A percentile compares a stretch with the other conserved stretches of the same genome.
These are phyloP conservation scores for Heliamphora pulchella DNA, from an alignment of 179 eudicot genomes.

Conservation along the genomic window DNA sequence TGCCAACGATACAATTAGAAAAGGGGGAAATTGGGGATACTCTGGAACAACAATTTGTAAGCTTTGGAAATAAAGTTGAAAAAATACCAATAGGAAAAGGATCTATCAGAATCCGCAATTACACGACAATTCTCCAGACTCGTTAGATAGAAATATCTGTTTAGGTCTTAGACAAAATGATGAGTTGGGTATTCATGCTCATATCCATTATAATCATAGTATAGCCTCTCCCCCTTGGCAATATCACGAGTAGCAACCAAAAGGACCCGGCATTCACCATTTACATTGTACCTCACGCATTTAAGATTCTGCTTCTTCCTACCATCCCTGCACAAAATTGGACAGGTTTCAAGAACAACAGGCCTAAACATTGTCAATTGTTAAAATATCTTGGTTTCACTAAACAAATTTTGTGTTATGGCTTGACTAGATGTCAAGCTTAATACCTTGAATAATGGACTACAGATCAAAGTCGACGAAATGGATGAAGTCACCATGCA, in stretches of 20 bases:
- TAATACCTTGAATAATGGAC: not conserved
- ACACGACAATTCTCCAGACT: not conserved
- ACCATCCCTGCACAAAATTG: conserved; percentile 51
- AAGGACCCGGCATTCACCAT: conserved; percentile 74
- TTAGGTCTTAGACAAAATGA: conserved; percentile 43
- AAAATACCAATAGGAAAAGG: not conserved
- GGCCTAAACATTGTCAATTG: not conserved
- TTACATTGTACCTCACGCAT: conserved; percentile 71
- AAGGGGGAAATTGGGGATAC: conserved; percentile 1
- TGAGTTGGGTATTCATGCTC: conserved; percentile 87
- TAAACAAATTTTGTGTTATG: not conserved
- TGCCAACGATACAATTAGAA: conserved; percentile 7
- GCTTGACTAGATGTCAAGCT: not conserved
- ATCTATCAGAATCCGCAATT: conserved; percentile 12
- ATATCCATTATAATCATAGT: conserved; percentile 83
- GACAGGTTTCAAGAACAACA: conserved; percentile 18
- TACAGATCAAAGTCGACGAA: not conserved
- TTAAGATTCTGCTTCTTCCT: conserved; percentile 73
- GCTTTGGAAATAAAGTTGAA: not conserved
- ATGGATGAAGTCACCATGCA: not conserved
- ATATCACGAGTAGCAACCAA: conserved; percentile 85
- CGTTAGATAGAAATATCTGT: conserved; percentile 21
- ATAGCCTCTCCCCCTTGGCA: conserved; percentile 78
- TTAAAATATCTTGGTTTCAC: not conserved
- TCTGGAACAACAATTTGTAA: not conserved